Evolutionary conservation across 2,329 filamentous ascomycete genomes (phyloP), one percentile per base, ranked within the genome.

Genomic region (Plectosphaerella plurivora): DNA sequence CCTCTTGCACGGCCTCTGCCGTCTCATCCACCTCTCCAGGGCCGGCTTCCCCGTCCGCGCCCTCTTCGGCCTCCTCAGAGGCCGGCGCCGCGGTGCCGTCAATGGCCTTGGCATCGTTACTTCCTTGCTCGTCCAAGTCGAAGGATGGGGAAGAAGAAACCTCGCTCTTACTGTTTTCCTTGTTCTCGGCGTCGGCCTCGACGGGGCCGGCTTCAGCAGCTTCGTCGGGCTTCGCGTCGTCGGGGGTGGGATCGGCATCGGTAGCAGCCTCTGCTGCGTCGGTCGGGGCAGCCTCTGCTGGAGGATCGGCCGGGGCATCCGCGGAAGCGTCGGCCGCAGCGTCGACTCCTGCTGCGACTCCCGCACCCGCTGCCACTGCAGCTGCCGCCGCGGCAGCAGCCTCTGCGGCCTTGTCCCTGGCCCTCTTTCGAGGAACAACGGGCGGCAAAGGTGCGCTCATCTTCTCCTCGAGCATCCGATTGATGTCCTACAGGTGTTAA

Each of bases 381-480:
- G 45, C 15, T 20, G 44, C 46, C 8, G 36, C 28, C 4, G 15
- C 24, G n/a, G 46, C 46, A 6, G 45, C 25, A 1, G 45, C 45
- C 18, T 35, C 46, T 8, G 46, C 33, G 6, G 46, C 16, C 36
- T 25, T 41, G 18, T 37, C 24, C 24, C 49, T 20, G 18, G 55
- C 54, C 7, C 55, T 49, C 42, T 52, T 56, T 16, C 55, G 55
- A 7, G 59, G 60, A 12, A 65, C 64, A 1, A 61, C 47, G 3
- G 62, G 47, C 1, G 68, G 67, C 39, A 72, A 49, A 3, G 69
- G 63, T 18, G 57, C 49, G 50, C 65, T 63, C 33, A 75, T 58
- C 53, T 72, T 64, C 51, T 74, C 72, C 35, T 75, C 73, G 39
- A 75, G 71, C 41, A 67, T 61, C 18, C 65, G 70, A 50, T 74